Base-by-base conservation (phyloP, 1,284 basidiomycete species). In the Xerocomus nothofagi region DNA sequence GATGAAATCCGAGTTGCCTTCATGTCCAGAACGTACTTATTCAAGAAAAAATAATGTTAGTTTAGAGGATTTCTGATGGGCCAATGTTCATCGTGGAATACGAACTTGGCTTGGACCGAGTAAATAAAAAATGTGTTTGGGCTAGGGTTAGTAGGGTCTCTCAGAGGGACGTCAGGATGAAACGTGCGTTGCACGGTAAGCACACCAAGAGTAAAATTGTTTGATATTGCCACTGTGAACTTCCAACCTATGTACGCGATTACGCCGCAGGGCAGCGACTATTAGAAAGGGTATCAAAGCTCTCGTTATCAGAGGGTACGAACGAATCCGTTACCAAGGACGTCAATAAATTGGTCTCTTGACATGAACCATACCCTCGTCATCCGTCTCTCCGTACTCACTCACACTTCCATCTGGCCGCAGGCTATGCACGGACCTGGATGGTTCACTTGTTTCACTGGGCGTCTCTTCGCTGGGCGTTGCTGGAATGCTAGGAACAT, bases 341-440 rank as follows among this genome's bases (percentile, higher is more conserved):
- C 21, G 33, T 62, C 55, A 68, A 44, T 55, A 21, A 10, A 49
- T 37, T 12, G 85, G 85, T 55, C 83, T 75, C 38, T 80, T 85
- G 47, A 90, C 81, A 33, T 89, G 66, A 53, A 90, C 79, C 82
- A 89, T 84, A 3, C 85, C 87, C 59, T 90, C 88, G 51, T 90
- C 88, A 60, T 89, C 87, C 31, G 86, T 88, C 60, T 87, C 86
- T 34, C 82, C 83, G 53, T 77, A 78, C 56, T 84, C 83, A 57
- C 81, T 83, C 17, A 65, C 39, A 30, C 65, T 67, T 27, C 64
- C 63, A 23, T 70, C 67, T 30, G 59, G 60, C 11, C 71, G 73
- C 45, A 71, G 64, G 49, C 64, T 58, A 47, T 68, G 65, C 20
- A 67, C 54, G 40, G 65, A 57, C 55, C 42, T 49, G 15, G 56